These are phyloP conservation scores for Dictyostelium capitatum DNA, from an alignment of 78 protist species.

Conservation along the genomic window DNA sequence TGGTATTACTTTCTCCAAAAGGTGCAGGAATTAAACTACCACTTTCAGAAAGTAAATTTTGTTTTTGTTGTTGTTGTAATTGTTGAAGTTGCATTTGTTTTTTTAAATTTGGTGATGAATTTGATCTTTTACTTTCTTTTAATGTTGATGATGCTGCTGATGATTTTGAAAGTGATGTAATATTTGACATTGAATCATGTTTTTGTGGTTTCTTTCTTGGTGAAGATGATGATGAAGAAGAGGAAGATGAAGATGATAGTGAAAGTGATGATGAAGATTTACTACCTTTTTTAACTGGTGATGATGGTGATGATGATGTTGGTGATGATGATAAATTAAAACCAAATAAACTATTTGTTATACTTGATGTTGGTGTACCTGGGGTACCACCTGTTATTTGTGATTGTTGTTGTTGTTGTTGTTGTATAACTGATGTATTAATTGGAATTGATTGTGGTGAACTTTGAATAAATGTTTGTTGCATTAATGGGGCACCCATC, in stretches of 20 bases:
- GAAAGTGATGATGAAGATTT: neutral
- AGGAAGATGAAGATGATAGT: no score
- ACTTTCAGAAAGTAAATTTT: neutral
- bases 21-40: conserved; percentile 15
- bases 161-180: neutral
- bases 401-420: neutral
- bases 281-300: conserved; percentile 21
- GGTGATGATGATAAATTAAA: neutral
- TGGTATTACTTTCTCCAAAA: no score
- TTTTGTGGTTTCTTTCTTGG: conserved; percentile 30
- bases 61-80: neutral
- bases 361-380: conserved; percentile 10
- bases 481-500: neutral
- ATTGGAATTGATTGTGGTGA: conserved; percentile 5
- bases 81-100: conserved; percentile 36
- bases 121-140: conserved; percentile 27
- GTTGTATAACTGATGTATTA: no score
- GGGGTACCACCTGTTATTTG: neutral
- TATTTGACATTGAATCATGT: conserved; percentile 3
- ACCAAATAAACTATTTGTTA: neutral
- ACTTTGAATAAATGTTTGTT: conserved; percentile 9
- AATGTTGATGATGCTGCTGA: neutral
- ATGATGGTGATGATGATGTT: conserved; percentile 18
- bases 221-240: neutral
- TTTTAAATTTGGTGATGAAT: conserved; percentile 29